Conservation (phyloP, 2,329 filamentous ascomycete species). For the Colletotrichum acutatum region DNA sequence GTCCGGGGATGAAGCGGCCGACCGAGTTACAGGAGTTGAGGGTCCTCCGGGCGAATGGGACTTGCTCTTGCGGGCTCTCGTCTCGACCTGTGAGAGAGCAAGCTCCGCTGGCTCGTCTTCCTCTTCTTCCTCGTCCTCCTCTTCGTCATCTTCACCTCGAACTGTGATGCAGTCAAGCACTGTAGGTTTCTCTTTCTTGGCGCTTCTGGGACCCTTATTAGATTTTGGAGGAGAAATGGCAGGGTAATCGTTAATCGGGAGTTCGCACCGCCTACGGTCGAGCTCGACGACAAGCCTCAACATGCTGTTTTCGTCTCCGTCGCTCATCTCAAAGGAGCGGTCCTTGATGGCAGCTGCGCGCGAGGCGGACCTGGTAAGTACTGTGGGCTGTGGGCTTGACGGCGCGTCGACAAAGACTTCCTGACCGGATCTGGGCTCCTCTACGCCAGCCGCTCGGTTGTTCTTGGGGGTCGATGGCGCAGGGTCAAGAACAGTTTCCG, state of each 20-base stretch:
- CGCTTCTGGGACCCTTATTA: conserved; percentile 4
- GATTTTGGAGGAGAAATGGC: conserved; percentile 44
- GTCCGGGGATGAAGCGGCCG: conserved; percentile 36
- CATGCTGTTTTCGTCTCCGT: conserved; percentile 60
- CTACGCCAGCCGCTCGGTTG: conserved; percentile 37
- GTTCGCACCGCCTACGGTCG: conserved; percentile 52
- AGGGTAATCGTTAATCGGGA: conserved; percentile 38
- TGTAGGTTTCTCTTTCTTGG: conserved; percentile 39
- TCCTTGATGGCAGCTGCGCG: conserved; percentile 35
- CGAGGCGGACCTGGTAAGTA: conserved; percentile 41
- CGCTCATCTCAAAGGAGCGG: conserved; percentile 53
- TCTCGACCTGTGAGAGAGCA: conserved; percentile 21
- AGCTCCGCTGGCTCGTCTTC: conserved; percentile 28
- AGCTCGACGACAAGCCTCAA: conserved; percentile 61
- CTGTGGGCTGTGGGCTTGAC: conserved; percentile 51
- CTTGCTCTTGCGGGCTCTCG: conserved; percentile 16
- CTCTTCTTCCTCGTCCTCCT: conserved; percentile 20
- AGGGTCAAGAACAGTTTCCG: background rate
- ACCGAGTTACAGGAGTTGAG: conserved; percentile 29
- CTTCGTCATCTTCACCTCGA: conserved; percentile 36
- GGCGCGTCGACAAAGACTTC: conserved; percentile 63
- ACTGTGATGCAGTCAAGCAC: conserved; percentile 48
- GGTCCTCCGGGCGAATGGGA: conserved; percentile 28
- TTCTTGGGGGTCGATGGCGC: conserved; percentile 33
- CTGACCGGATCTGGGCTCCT: conserved; percentile 54